Evolutionary conservation across 129 eudicot species (phyloP).

Genomic region (sunflower (Helianthus annuus)): HanXRQr2.0-SUNRISE NC_035447.2:123479673-123480172

Average conservation of each 20-base stretch:
- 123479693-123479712: slow-evolving; percentile 2
- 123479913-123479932: slow-evolving; percentile 31
- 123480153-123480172: slow-evolving; percentile 28
- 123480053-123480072: slow-evolving; percentile 27
- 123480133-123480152: slow-evolving; percentile 37
- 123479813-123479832: slow-evolving; percentile 40
- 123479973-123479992: slow-evolving; percentile 13
- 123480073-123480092: slow-evolving; percentile 37
- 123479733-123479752: slow-evolving; percentile 45
- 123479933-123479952: slow-evolving; percentile 42
- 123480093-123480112: slow-evolving; percentile 37
- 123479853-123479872: slow-evolving; percentile 36
- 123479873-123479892: slow-evolving; percentile 33
- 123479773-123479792: slow-evolving; percentile 71
- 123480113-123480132: slow-evolving; percentile 51
- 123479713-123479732: background rate
- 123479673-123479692: slow-evolving; percentile 17
- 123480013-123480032: slow-evolving; percentile 58
- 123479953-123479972: slow-evolving; percentile 50
- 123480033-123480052: slow-evolving; percentile 28
- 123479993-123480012: slow-evolving; percentile 20
- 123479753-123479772: slow-evolving; percentile 52
- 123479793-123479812: slow-evolving; percentile 31
- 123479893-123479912: slow-evolving; percentile 43
- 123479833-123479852: slow-evolving; percentile 47